Percentiles rank a stretch among this genome's conserved stretches.
Conservation (phyloP, 2,329 filamentous ascomycete species). For the Alternaria arbusti region DNA sequence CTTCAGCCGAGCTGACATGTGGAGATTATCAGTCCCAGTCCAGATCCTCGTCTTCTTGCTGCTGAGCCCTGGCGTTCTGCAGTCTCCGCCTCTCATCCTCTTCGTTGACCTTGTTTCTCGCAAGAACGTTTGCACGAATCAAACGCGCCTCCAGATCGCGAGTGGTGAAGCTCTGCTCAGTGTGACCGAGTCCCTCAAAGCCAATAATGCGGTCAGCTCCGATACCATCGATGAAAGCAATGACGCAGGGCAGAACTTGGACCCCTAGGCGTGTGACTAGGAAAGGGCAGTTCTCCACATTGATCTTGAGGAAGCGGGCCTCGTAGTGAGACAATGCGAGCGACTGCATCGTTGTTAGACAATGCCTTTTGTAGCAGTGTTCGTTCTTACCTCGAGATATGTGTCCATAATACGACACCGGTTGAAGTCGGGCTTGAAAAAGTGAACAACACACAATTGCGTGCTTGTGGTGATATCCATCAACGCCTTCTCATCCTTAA, state of each 20-base stretch:
- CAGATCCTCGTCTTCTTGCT: slow-evolving; percentile 54
- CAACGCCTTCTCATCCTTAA: slow-evolving; percentile 64
- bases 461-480: slow-evolving; percentile 67
- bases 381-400: slow-evolving; percentile 55
- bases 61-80: slow-evolving; percentile 38
- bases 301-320: slow-evolving; percentile 63
- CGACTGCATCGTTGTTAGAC: slow-evolving; percentile 34
- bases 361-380: neutral
- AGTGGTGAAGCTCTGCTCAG: slow-evolving; percentile 61
- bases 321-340: slow-evolving; percentile 65
- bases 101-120: slow-evolving; percentile 58
- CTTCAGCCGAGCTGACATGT: neutral
- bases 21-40: slow-evolving; percentile 56
- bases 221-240: slow-evolving; percentile 63
- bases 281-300: slow-evolving; percentile 66
- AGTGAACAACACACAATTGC: slow-evolving; percentile 66
- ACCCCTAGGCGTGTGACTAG: slow-evolving; percentile 64
- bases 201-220: slow-evolving; percentile 64
- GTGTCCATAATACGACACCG: slow-evolving; percentile 68
- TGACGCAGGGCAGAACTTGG: slow-evolving; percentile 64
- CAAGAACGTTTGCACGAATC: slow-evolving; percentile 58
- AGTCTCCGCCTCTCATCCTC: slow-evolving; percentile 47
- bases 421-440: slow-evolving; percentile 68
- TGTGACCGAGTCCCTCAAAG: slow-evolving; percentile 64
- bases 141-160: slow-evolving; percentile 61